phyloP scores from a whole-genome alignment of 768 basidiomycete species.

The Psilocybe sp. region DNA sequence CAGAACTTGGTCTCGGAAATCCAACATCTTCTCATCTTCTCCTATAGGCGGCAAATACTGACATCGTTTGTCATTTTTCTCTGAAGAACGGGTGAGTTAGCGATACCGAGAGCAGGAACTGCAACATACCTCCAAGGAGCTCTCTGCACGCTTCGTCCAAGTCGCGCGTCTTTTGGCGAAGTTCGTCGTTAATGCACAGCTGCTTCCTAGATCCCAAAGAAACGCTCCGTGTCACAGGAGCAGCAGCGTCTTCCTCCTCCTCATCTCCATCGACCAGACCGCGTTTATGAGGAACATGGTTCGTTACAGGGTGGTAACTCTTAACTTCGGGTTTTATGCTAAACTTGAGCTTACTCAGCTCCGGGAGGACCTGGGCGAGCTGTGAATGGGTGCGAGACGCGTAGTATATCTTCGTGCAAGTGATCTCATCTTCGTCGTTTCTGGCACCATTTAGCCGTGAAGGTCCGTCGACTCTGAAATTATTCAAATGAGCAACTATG shows the following conservation, averaged over 20 bases:
- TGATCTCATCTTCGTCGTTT: conserved; percentile 42
- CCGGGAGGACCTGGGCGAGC: conserved; percentile 85
- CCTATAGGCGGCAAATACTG: conserved; percentile 68
- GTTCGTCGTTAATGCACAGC: conserved; percentile 85
- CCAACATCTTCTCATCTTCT: conserved; percentile 70
- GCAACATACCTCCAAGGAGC: conserved; percentile 60
- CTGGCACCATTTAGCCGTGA: conserved; percentile 12
- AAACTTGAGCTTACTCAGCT: conserved; percentile 72
- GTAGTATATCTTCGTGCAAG: conserved; percentile 85
- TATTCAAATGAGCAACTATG: neutral
- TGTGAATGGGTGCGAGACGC: conserved; percentile 97
- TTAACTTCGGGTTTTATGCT: conserved; percentile 18
- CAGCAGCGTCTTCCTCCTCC: conserved; percentile 22
- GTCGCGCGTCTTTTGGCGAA: conserved; percentile 61
- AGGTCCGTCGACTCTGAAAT: conserved; percentile 30
- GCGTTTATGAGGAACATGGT: conserved; percentile 23
- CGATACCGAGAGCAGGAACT: neutral
- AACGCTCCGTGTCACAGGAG: conserved; percentile 54
- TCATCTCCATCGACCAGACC: conserved; percentile 3
- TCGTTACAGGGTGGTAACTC: conserved; percentile 17
- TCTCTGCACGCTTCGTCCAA: conserved; percentile 89
- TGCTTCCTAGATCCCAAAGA: conserved; percentile 88
- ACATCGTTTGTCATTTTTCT: conserved; percentile 69
- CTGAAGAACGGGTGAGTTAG: conserved; percentile 26
- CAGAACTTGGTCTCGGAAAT: conserved; percentile 85